Conservation (phyloP, 148 eudicot species). For the Selenicereus undatus region DNA sequence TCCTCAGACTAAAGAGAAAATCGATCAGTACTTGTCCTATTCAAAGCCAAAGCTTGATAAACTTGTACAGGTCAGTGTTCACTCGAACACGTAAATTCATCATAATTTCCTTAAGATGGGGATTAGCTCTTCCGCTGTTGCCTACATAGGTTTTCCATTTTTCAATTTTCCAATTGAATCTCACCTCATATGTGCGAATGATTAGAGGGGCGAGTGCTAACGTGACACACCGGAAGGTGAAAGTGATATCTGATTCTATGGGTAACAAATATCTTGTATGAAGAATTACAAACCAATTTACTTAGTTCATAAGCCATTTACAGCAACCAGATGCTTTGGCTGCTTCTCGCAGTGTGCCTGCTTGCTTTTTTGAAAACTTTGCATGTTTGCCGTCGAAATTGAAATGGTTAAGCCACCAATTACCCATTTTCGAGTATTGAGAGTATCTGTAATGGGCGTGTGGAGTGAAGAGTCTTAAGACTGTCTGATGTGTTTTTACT, state of each 20-base stretch:
- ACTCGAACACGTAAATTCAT: neutral
- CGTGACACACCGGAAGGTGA: too few species aligned
- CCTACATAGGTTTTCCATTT: neutral
- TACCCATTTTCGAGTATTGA: neutral
- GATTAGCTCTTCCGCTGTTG: neutral
- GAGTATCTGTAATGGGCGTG: neutral
- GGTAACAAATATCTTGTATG: neutral
- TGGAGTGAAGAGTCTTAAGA: neutral
- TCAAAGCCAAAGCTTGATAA: conserved; percentile 73
- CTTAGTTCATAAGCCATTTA: neutral
- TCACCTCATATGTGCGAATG: neutral
- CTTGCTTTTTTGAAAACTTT: neutral
- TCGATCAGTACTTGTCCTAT: conserved; percentile 61
- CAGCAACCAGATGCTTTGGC: neutral
- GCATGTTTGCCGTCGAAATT: too few species aligned
- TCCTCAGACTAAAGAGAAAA: conserved; percentile 71
- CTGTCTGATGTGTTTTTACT: neutral
- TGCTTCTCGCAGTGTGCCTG: neutral
- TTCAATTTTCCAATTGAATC: neutral
- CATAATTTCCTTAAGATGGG: neutral
- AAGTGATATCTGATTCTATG: neutral
- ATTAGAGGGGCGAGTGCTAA: neutral
- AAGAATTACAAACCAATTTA: neutral
- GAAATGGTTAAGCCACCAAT: neutral
- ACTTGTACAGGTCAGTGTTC: conserved; percentile 73